Evolutionary conservation across 1,284 basidiomycete genomes (phyloP), one percentile per base, ranked within the genome.

Genomic region (Tilletia setariae): DNA sequence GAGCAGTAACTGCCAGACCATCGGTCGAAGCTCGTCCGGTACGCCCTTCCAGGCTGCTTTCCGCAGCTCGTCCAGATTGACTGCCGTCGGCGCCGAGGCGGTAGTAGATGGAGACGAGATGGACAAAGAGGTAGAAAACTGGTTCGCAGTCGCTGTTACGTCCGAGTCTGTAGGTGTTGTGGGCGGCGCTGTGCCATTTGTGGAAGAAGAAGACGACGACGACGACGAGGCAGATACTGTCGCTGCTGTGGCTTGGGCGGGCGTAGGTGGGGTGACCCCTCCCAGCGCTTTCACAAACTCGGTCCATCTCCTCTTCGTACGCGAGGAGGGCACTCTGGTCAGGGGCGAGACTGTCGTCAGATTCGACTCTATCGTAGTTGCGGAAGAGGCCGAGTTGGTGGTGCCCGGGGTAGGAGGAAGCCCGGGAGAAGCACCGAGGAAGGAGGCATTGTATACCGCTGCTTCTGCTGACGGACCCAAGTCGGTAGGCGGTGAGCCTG

Each of bases 1-100:
- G 53, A 98, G 87, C 42, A 99, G 86, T 68, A 98, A 86, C 79
- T 93, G 93, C 96, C 96, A 99, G 15, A 91, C 91, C 76, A 96
- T 87, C 0, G 94, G 92, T 49, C 96, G 87, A 25, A 99, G 86
- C 76, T 94, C 91, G 63, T 84, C 83, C 1, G 96, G 95, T 21
- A 98, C 90, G 19, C 96, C 96, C 63, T 90, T 90, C 95, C 95
- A 99, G n/a, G 94, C 90, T 40, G 97, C 86, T 76, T 92, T 91
- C 59, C 93, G 87, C 70, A 98, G 86, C 81, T 92, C 90, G 23
- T 88, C 91, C 32, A 80, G 69, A 63, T 78, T 73, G 65, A 80
- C 56, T 8, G 56, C 56, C 35, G 32, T 19, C 30, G 56, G 19
- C 16, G 13, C 30, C 19, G 28, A 25, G 56, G 30, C 15, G 4